Evolutionary conservation across 2,329 filamentous ascomycete genomes (phyloP), one percentile per base, ranked within the genome.

Genomic region (Orbilia quercus): DNA sequence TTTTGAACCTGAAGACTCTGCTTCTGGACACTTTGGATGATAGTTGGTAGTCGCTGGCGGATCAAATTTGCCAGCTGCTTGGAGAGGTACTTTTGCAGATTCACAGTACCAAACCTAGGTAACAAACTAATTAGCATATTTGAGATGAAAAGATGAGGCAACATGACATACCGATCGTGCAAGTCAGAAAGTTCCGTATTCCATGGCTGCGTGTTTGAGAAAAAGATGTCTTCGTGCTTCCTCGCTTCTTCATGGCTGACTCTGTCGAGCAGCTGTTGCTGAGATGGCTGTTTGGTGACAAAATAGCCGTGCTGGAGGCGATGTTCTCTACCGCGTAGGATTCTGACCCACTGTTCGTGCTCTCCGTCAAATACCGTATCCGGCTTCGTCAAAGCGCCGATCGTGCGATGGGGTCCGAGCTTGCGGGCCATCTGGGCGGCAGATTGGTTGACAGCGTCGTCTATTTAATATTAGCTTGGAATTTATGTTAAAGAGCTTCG

Each of bases 381-480:
- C 2, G 77, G 77, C 36, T 78, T 78, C 5, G 77, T 78, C 20
- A 78, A 58, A 9, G 77, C 77, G 50, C 76, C 77, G 28, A 78
- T 77, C 11, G 77, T 78, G 16, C 77, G 69, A 16, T 78, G 75
- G 18, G 76, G 76, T 1, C 75, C 77, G 1, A 76, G 55, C 14
- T 77, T 75, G 9, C 74, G 76, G 1, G 77, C 77, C 36, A 78
- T 74, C 28, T 76, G 75, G 16, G 76, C 75, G 9, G 77, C 76
- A 6, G 77, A 78, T 50, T 78, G 77, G 31, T 78, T 78, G 1
- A 77, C 77, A 2, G 77, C 76, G 36, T 78, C 77, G 40, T 78
- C 76, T 77, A 47, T 28, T 23, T 22, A 22, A 12, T 36, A 28
- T 76, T 38, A 75, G 66, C 36, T 53, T 36, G 16, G 6, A 12